Conservation (phyloP, 768 basidiomycete genomes). For the Podaxis sp. region DNA sequence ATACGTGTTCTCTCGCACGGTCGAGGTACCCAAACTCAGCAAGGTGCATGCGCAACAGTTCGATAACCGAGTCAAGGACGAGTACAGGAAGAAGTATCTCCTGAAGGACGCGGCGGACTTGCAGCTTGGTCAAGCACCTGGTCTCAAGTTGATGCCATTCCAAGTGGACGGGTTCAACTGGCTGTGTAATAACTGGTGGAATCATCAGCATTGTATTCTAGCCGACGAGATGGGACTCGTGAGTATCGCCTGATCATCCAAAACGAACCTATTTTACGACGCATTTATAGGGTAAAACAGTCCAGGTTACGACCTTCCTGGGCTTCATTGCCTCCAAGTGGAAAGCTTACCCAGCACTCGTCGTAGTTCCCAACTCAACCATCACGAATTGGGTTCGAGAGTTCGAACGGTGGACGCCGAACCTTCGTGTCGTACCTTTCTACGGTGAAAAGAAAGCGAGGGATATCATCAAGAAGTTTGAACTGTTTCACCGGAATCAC, state of each 20-base stretch:
- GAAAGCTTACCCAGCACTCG: conserved; percentile 71
- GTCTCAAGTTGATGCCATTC: conserved; percentile 79
- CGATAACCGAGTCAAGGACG: conserved; percentile 51
- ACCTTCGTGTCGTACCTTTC: conserved; percentile 76
- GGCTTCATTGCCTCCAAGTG: conserved; percentile 56
- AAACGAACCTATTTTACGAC: conserved; percentile 4
- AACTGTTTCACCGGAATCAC: conserved; percentile 60
- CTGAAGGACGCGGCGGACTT: conserved; percentile 54
- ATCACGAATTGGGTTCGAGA: conserved; percentile 95
- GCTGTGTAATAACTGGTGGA: conserved; percentile 88
- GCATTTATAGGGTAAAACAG: conserved; percentile 72
- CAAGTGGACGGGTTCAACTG: conserved; percentile 86
- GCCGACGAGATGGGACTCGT: conserved; percentile 99
- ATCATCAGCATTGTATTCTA: conserved; percentile 76
- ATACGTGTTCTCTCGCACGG: conserved; percentile 58
- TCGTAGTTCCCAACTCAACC: conserved; percentile 96
- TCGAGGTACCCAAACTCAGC: conserved; percentile 52
- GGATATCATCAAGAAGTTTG: conserved; percentile 76
- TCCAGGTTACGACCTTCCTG: conserved; percentile 85
- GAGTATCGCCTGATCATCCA: conserved; percentile 7
- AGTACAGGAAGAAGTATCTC: conserved; percentile 40
- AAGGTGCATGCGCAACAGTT: conserved; percentile 36
- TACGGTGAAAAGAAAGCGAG: conserved; percentile 78
- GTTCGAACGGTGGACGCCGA: conserved; percentile 82
- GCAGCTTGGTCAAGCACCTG: conserved; percentile 58